Evolutionary conservation across 1,139 yeast genomes (phyloP), one percentile per base, ranked within the genome.

Genomic region (Yamadazyma pseudoaaseri): DNA sequence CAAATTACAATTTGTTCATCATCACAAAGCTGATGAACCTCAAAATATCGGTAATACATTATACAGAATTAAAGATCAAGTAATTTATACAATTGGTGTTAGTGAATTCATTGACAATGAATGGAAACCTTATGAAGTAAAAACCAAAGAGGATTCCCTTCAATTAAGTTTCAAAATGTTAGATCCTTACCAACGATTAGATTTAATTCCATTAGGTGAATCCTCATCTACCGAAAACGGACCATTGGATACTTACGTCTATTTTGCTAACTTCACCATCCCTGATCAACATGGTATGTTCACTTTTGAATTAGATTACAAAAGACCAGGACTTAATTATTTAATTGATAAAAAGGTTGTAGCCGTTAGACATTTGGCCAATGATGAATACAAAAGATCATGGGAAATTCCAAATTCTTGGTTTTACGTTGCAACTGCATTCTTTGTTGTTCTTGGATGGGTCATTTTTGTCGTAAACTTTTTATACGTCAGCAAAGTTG

Each of bases 261-360:
- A 65, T 48, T 58, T 36, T 38, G 63, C 57, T 27, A 58, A 63
- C 40, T 87, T 94, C 60, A 73, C 74, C 35, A 63, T 89, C 31
- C 98, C 98, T 15, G 97, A 92, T 58, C 97, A 90, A 54, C 96
- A 92, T 56, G 99, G 99, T 38, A 85, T 92, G 76, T 94, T 89
- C 62, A 86, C 97, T 3, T 87, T 87, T 60, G 75, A 76, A 43
- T 71, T 86, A 32, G 84, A 84, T 50, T 90, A 90, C 66, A 76
- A 77, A 58, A 79, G 96, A 53, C 68, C 77, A n/a, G 97, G 97
- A 6, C 69, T 74, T 47, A 72, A 85, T 20, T 87, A 69, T 58
- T 59, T 92, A 41, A 68, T 69, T 13, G 86, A 83, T 51, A 73
- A 76, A 42, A 72, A 73, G 39, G 80, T 84, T 12, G 89, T 89